phyloP scores from a whole-genome alignment of 1,284 basidiomycete genomes.

The Polyporus tsugae region DNA sequence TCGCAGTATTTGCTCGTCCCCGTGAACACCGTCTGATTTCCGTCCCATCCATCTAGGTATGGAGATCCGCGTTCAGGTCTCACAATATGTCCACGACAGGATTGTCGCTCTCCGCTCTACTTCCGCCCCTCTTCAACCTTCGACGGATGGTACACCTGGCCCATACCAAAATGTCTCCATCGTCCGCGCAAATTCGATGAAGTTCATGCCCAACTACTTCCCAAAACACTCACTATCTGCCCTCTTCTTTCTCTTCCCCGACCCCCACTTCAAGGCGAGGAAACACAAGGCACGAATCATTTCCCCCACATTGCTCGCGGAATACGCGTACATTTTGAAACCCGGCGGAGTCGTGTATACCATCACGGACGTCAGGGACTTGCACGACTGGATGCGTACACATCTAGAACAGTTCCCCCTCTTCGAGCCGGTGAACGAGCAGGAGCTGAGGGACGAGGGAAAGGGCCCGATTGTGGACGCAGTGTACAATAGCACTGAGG shows the following conservation, averaged over 20 bases:
- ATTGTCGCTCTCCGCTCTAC: conserved; percentile 84
- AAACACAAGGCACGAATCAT: conserved; percentile 99
- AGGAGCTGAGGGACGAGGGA: conserved; percentile 75
- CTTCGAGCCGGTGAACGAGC: conserved; percentile 84
- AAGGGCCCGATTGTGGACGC: conserved; percentile 82
- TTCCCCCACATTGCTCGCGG: conserved; percentile 91
- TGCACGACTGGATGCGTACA: conserved; percentile 95
- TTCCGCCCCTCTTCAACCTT: conserved; percentile 52
- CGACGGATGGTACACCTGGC: conserved; percentile 45
- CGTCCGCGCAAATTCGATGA: conserved; percentile 97
- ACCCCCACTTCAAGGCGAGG: conserved; percentile 97
- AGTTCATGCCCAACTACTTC: conserved; percentile 98
- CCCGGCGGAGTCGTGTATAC: conserved; percentile 97
- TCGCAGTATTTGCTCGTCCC: not conserved
- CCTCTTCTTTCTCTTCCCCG: conserved; percentile 98
- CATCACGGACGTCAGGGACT: conserved; percentile 95
- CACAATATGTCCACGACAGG: conserved; percentile 95
- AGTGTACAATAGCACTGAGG: conserved; percentile 89
- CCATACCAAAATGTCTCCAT: conserved; percentile 94
- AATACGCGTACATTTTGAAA: conserved; percentile 93
- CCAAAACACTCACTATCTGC: conserved; percentile 89
- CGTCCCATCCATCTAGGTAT: conserved; percentile 65
- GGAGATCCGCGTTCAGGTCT: conserved; percentile 97
- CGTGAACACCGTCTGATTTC: conserved; percentile 12
- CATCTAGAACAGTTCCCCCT: conserved; percentile 90